Evolutionary conservation across 163 green algal species (phyloP).

Genomic region (Prototheca cutis): DNA sequence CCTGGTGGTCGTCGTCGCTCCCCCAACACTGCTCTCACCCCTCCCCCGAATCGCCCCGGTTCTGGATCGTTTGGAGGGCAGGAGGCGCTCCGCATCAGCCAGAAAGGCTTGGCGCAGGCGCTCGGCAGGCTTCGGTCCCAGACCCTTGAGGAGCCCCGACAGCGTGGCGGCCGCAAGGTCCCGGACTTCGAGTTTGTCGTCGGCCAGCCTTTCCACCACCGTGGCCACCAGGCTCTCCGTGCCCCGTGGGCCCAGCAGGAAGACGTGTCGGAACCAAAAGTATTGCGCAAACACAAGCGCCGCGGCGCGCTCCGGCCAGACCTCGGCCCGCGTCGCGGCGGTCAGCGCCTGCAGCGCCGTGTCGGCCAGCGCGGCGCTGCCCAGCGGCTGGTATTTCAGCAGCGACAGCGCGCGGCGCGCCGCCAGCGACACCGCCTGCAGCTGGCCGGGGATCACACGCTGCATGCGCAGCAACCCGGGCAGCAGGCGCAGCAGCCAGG

Average conservation of each 20-base stretch:
- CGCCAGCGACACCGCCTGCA: conserved; percentile 55
- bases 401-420: conserved; percentile 45
- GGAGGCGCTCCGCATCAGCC: conserved; percentile 12
- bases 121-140: conserved; percentile 11
- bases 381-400: conserved; percentile 64
- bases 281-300: conserved; percentile 58
- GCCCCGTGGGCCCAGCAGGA: conserved; percentile 35
- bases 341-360: conserved; percentile 5
- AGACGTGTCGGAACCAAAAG: conserved; percentile 71
- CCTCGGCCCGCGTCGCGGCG: conserved; percentile 7
- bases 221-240: conserved; percentile 18
- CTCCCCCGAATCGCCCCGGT: background rate
- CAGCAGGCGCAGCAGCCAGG: conserved; percentile 46
- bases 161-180: conserved; percentile 60
- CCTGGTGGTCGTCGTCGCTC: too few species aligned
- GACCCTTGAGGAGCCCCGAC: conserved; percentile 56
- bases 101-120: conserved; percentile 28
- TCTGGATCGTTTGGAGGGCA: conserved; percentile 9
- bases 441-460: conserved; percentile 41
- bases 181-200: conserved; percentile 67
- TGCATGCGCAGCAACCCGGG: conserved; percentile 51
- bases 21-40: too few species aligned
- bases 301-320: conserved; percentile 61
- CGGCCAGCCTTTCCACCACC: conserved; percentile 45
- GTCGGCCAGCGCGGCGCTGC: conserved; percentile 6